Evolutionary conservation across 805 yeast species (phyloP), one percentile per base, ranked within the genome.

Genomic region (Yarrowia alimentaria): DNA sequence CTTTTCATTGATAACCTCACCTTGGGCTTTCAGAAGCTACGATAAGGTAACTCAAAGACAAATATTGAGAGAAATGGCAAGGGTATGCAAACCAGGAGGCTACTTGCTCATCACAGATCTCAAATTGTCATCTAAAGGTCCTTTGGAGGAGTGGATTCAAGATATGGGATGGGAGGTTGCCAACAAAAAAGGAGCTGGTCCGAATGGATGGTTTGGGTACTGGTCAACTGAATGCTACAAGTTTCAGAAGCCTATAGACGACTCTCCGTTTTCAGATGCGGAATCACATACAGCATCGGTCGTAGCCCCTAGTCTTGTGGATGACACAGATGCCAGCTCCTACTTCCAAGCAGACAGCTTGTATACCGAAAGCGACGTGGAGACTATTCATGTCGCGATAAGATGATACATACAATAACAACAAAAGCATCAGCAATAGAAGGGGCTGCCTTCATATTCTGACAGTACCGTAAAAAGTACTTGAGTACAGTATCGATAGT

Each of bases 141-240:
- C 35, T 1, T 31, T 43, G 6, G 37, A 43, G 13, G 17, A 31
- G 12, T 43, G 50, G 50, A 43, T 43, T 11, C 50, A 12, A 6
- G 50, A 43, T 16, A 43, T 43, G 50, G 50, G 50, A 21, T 43
- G 50, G 50, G 30, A 22, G 20, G 50, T 30, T 8, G 50, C 24
- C 8, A 30, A 43, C n/a, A 43, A 21, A 11, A 43, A 43, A 17
- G 35, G 35, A n/a, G 35, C 50, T 3, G 50, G 50, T 5, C 50
- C 50, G 7, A 21, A 24, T 22, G 50, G 50, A 16, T 43, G 50
- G 50, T 43, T 43, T 16, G 50, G 50, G 24, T 43, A 43, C 37
- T 43, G 50, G 50, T 21, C 50, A 3, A 43, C 50, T 21, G 50
- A 43, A 7, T 30, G 35, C 22, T 43, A 22, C 37, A 30, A 24